Evolutionary conservation across 108 stramenopile species (phyloP), one percentile per base, ranked within the genome.

Genomic region (Mediolabrus comicus): DNA sequence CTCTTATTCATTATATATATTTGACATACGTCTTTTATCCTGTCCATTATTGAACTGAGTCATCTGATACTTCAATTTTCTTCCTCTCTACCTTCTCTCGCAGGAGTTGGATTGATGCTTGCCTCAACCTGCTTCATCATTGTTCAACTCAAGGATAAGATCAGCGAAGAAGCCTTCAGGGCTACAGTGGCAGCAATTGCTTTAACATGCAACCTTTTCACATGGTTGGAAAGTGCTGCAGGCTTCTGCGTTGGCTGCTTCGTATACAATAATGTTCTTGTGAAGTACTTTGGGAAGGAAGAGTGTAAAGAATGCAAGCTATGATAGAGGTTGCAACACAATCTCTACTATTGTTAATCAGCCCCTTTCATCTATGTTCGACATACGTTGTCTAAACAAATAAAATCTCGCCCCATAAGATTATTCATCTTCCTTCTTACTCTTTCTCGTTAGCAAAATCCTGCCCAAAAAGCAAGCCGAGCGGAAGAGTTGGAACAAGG

Each of bases 401-500:
- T n/a, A n/a, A n/a, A n/a, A n/a, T n/a, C n/a, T n/a, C n/a, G n/a
- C n/a, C n/a, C n/a, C n/a, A n/a, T n/a, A n/a, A n/a, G n/a, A n/a
- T n/a, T 8, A 31, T 71, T 26, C 71, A 12, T 25, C 58, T 43
- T 69, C 62, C 31, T 22, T 52, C 38, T 63, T 64, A 10, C 62
- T 32, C 19, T 19, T 38, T 29, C 67, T 27, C 12, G 28, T 34
- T 46, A 65, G 67, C 84, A 84, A 84, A 41, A 94, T 78, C 24
- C 84, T 84, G 11, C 89, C 92, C 17, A 71, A 75, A 55, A 94
- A 94, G 53, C 84, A 88, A n/a, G 60, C 19, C 12, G 90, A 89
- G 17, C 92, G 82, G 67, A 91, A 91, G 16, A 94, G 62, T 66
- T 94, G 92, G 69, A 94, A 94, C 29, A 81, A 64, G 7, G 87